These are phyloP conservation scores for Leccinellum rugosiceps DNA, from an alignment of 768 basidiomycete species.

Conservation along the genomic window DNA sequence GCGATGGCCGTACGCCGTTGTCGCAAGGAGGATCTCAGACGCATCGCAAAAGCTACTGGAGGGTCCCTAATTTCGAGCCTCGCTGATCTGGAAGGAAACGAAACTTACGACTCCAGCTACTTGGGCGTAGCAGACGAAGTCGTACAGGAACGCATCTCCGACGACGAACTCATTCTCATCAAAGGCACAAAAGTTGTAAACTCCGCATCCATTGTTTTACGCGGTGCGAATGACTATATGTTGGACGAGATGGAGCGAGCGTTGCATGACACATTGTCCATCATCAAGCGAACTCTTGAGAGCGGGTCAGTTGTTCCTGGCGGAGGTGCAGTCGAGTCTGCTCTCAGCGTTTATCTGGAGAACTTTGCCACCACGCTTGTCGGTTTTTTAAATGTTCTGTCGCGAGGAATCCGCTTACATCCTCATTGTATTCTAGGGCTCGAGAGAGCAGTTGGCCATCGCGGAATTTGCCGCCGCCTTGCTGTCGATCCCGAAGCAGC, in stretches of 20 bases:
- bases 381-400: slow-evolving; percentile 28
- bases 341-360: slow-evolving; percentile 94
- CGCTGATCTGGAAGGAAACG: slow-evolving; percentile 96
- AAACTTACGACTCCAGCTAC: slow-evolving; percentile 90
- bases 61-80: slow-evolving; percentile 90
- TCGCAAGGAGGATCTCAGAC: slow-evolving; percentile 94
- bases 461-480: slow-evolving; percentile 97
- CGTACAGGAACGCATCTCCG: slow-evolving; percentile 94
- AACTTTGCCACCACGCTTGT: slow-evolving; percentile 98
- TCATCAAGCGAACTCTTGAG: slow-evolving; percentile 96
- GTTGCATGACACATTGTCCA: slow-evolving; percentile 88
- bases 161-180: slow-evolving; percentile 95
- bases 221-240: slow-evolving; percentile 99
- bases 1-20: slow-evolving; percentile 98
- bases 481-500: slow-evolving; percentile 92
- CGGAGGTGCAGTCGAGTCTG: slow-evolving; percentile 96
- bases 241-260: slow-evolving; percentile 99
- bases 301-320: slow-evolving; percentile 95
- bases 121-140: slow-evolving; percentile 96
- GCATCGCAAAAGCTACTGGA: slow-evolving; percentile 96
- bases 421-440: slow-evolving; percentile 58
- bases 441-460: slow-evolving; percentile 96
- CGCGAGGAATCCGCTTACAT: not conserved
- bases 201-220: slow-evolving; percentile 87
- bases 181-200: slow-evolving; percentile 97